These are phyloP conservation scores for Petunia axillaris DNA, from an alignment of 257 asterid species.

Conservation along the genomic window DNA sequence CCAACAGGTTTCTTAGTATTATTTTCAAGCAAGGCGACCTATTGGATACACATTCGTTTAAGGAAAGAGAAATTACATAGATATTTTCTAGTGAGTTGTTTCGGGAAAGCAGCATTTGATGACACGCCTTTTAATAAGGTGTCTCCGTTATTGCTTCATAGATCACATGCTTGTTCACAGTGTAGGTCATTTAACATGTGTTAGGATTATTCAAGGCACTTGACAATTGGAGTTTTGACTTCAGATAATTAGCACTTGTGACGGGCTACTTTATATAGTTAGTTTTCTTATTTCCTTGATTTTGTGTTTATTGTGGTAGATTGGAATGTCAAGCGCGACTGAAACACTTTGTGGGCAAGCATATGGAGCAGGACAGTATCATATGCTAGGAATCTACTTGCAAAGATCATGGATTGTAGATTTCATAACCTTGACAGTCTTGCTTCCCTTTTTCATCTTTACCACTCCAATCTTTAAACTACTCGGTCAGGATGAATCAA, in stretches of 20 bases:
- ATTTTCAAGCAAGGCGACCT: too few species aligned
- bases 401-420: constrained; percentile 94
- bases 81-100: too few species aligned
- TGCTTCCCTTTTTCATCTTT: constrained; percentile 69
- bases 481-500: constrained; percentile 59
- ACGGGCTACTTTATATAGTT: constrained; percentile 43
- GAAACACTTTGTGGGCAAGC: constrained; percentile 98
- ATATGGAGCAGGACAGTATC: constrained; percentile 83
- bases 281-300: constrained; percentile 6
- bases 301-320: constrained; percentile 42
- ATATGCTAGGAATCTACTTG: constrained; percentile 93
- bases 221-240: background rate
- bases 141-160: too few species aligned
- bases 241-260: background rate
- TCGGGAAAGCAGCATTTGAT: too few species aligned
- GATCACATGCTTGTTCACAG: background rate
- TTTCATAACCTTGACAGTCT: constrained; percentile 55
- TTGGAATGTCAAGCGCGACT: constrained; percentile 98
- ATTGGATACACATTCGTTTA: too few species aligned
- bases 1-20: too few species aligned
- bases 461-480: constrained; percentile 64
- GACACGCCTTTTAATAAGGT: too few species aligned
- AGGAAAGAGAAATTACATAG: too few species aligned
- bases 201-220: background rate
- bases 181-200: background rate